Evolutionary conservation across 1,284 basidiomycete species (phyloP), one percentile per base, ranked within the genome.

Genomic region (Ganoderma leucocontextum): DNA sequence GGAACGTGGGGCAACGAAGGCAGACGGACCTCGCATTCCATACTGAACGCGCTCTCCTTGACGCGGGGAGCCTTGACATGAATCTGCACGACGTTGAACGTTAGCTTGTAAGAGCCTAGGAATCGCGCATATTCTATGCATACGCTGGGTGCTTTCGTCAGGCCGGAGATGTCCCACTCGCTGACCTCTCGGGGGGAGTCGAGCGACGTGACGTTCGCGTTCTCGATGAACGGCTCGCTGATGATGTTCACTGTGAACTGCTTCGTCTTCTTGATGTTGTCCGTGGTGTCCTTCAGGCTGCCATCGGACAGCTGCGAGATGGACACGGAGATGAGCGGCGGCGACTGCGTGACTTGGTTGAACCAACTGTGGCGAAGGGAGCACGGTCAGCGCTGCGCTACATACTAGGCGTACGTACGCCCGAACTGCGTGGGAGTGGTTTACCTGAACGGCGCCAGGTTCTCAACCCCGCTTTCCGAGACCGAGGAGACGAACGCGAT

Each of bases 241-340:
- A 95, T 90, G 70, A 95, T 90, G 75, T 89, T 92, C 55, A 92
- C 88, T 7, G 89, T 89, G 77, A 95, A 95, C 75, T 91, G 85
- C 72, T 89, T 89, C 5, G 88, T 91, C 0, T 81, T 79, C 59
- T 87, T 80, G 72, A 95, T 91, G 75, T 95, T 95, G 66, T 84
- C 82, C 61, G 87, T 82, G 1, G 90, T 91, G 76, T 95, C 91
- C 80, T 91, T 90, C 55, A 82, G 78, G 36, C 81, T 80, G n/a
- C 79, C 77, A 19, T 77, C 76, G 10, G 82, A 80, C 61, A 87
- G 76, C 4, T 64, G 47, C n/a, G 78, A 22, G 55, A 90, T 86
- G 2, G 89, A 90, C 53, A 94, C 76, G 79, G 88, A 89, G 70
- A 94, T 76, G 66, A 90, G 80, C 0, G 92, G 90, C 0, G 91